A percentile compares a stretch with the other conserved stretches of the same genome.
Evolutionary conservation across 2,329 filamentous ascomycete species (phyloP).

Genomic region (Hypoxylon sp.): DNA sequence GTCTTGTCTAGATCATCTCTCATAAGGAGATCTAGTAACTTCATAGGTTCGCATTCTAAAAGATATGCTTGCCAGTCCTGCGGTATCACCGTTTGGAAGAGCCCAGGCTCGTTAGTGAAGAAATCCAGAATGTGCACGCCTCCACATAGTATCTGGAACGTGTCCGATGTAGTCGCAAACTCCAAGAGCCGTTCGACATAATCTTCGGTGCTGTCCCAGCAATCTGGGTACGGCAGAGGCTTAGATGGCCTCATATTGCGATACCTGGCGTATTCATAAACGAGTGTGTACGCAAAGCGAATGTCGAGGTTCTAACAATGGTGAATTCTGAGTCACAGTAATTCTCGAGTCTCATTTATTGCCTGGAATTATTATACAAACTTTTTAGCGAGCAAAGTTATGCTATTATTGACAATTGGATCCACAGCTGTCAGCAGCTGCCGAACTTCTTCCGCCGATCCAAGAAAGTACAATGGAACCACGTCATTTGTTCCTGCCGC

Average conservation of each 20-base stretch:
- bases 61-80: conserved; percentile 88
- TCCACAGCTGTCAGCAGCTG: conserved; percentile 30
- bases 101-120: conserved; percentile 85
- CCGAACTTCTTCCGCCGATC: conserved; percentile 18
- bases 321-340: background rate
- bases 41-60: conserved; percentile 77
- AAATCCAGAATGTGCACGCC: conserved; percentile 98
- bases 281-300: conserved; percentile 16
- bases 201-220: conserved; percentile 79
- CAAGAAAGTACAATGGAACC: conserved; percentile 24
- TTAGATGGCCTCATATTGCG: conserved; percentile 64
- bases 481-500: conserved; percentile 40
- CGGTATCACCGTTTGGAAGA: conserved; percentile 84
- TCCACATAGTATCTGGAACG: conserved; percentile 91
- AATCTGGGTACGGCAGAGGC: conserved; percentile 77
- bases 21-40: conserved; percentile 85
- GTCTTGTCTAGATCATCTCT: conserved; percentile 75
- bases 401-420: conserved; percentile 10
- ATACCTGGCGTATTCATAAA: conserved; percentile 21
- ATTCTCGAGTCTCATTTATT: background rate
- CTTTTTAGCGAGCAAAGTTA: conserved; percentile 18
- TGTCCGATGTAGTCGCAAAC: conserved; percentile 80
- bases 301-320: background rate
- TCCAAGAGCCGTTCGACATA: conserved; percentile 84
- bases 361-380: conserved; percentile 7